Percentiles rank a stretch among this genome's conserved stretches.
These are phyloP conservation scores for Chalara sp. DNA, from an alignment of 2,329 filamentous ascomycete species.

Conservation along the genomic window DNA sequence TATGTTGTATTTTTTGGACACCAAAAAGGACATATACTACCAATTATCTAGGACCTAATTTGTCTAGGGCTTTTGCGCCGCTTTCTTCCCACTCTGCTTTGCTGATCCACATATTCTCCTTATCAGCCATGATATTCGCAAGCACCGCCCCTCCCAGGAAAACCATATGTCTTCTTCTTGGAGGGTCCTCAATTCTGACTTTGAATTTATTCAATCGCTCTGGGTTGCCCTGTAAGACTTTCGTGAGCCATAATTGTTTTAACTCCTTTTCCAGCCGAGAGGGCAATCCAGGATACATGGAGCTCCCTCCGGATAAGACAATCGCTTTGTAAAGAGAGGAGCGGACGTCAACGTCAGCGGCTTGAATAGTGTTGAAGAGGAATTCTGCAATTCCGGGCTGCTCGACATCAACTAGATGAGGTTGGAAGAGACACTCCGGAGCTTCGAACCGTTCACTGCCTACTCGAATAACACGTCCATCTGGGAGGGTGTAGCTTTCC, in stretches of 20 bases:
- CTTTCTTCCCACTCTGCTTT: constrained; percentile 97
- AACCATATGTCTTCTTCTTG: constrained; percentile 96
- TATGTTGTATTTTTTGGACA: neutral
- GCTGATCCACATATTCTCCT: constrained; percentile 98
- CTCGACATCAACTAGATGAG: constrained; percentile 94
- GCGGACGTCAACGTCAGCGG: constrained; percentile 90
- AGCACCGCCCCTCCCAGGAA: constrained; percentile 94
- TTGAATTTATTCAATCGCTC: constrained; percentile 98
- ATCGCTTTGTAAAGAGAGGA: constrained; percentile 95
- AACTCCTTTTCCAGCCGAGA: constrained; percentile 95
- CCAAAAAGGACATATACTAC: neutral
- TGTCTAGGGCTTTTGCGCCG: constrained; percentile 76
- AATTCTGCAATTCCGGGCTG: constrained; percentile 96
- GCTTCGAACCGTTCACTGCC: constrained; percentile 97
- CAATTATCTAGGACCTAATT: constrained; percentile 74
- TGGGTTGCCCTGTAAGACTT: constrained; percentile 82
- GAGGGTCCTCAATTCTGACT: constrained; percentile 97
- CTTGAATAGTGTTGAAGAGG: constrained; percentile 97
- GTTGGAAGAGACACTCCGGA: constrained; percentile 96
- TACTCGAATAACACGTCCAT: constrained; percentile 91
- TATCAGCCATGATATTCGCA: constrained; percentile 98
- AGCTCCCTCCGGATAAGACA: constrained; percentile 91
- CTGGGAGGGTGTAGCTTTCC: constrained; percentile 94
- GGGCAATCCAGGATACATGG: constrained; percentile 97
- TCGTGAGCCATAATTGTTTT: constrained; percentile 96